Percentiles rank a stretch among this genome's conserved stretches.
These are phyloP conservation scores for Termitomyces eurrhizus DNA, from an alignment of 768 basidiomycete genomes.

Conservation along the genomic window DNA sequence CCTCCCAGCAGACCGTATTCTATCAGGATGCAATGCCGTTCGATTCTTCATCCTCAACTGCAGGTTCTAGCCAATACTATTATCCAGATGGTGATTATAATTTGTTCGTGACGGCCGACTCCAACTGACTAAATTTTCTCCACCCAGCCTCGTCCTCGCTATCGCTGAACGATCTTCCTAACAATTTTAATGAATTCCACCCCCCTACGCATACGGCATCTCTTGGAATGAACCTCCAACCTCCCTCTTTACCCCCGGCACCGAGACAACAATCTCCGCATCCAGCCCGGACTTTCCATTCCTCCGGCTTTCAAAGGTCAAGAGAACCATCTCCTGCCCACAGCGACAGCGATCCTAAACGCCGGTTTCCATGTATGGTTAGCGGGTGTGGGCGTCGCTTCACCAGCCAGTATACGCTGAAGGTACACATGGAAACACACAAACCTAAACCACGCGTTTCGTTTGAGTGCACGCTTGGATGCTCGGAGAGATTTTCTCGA, in stretches of 20 bases:
- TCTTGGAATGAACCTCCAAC: constrained; percentile 12
- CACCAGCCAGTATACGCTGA: constrained; percentile 51
- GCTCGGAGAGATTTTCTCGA: constrained; percentile 49
- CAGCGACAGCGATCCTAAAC: constrained; percentile 32
- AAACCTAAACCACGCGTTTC: constrained; percentile 45
- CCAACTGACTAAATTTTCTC: constrained; percentile 2
- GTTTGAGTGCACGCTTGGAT: constrained; percentile 52
- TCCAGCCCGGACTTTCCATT: constrained; percentile 9
- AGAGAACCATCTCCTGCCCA: constrained; percentile 29
- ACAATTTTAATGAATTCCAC: constrained; percentile 29
- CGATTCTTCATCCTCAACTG: constrained; percentile 7
- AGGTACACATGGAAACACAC: constrained; percentile 54
- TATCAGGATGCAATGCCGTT: not conserved
- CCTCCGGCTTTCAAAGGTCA: constrained; percentile 17
- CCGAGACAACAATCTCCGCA: constrained; percentile 12
- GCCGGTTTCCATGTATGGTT: constrained; percentile 46
- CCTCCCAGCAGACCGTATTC: not conserved
- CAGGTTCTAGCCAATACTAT: constrained; percentile 29
- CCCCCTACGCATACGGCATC: constrained; percentile 23
- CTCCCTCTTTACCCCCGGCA: constrained; percentile 10
- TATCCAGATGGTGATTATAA: constrained; percentile 26
- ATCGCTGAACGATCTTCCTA: constrained; percentile 25
- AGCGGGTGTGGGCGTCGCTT: constrained; percentile 46
- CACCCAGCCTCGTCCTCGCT: constrained; percentile 28
- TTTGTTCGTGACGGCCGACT: not conserved